A percentile compares a stretch with the other conserved stretches of the same genome.
Conservation (phyloP, 306 rosid genomes). For the Abrus pulchellus region DNA sequence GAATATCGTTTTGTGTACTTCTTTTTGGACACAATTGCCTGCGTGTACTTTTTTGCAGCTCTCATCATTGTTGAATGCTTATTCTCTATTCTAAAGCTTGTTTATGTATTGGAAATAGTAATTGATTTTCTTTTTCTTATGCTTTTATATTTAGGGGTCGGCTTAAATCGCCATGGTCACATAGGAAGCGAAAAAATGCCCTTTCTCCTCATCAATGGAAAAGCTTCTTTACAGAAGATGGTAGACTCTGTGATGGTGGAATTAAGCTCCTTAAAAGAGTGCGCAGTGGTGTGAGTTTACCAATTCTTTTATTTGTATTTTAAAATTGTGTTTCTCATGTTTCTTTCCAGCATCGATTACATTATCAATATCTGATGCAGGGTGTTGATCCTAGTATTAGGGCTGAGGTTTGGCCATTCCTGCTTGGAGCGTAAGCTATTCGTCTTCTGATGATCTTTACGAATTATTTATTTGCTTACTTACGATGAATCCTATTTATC, state of each 20-base stretch:
- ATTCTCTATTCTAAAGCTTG: slow-evolving; percentile 11
- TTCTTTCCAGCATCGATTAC: slow-evolving; percentile 44
- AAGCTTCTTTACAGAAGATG: slow-evolving; percentile 78
- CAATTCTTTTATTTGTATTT: slow-evolving; percentile 10
- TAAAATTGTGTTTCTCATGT: slow-evolving; percentile 24
- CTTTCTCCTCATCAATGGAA: slow-evolving; percentile 89
- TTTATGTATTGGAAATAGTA: background rate
- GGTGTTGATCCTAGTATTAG: slow-evolving; percentile 95
- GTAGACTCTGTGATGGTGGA: slow-evolving; percentile 87
- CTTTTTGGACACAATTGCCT: background rate
- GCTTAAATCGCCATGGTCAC: slow-evolving; percentile 98
- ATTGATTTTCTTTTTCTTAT: background rate
- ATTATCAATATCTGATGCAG: slow-evolving; percentile 57
- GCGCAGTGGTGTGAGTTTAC: slow-evolving; percentile 94
- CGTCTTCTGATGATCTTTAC: slow-evolving; percentile 30
- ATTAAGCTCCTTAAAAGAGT: slow-evolving; percentile 87
- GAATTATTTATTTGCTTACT: slow-evolving; percentile 16
- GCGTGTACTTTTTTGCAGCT: background rate
- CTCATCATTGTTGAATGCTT: slow-evolving; percentile 25
- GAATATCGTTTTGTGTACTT: slow-evolving; percentile 2
- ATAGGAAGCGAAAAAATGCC: slow-evolving; percentile 81
- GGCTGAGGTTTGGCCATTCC: slow-evolving; percentile 97
- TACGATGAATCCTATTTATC: slow-evolving; percentile 26
- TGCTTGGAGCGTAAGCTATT: slow-evolving; percentile 95
- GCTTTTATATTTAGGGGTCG: slow-evolving; percentile 68